These are phyloP conservation scores for Citrus sp. DNA, from an alignment of 345 rosid species.

Conservation along the genomic window DNA sequence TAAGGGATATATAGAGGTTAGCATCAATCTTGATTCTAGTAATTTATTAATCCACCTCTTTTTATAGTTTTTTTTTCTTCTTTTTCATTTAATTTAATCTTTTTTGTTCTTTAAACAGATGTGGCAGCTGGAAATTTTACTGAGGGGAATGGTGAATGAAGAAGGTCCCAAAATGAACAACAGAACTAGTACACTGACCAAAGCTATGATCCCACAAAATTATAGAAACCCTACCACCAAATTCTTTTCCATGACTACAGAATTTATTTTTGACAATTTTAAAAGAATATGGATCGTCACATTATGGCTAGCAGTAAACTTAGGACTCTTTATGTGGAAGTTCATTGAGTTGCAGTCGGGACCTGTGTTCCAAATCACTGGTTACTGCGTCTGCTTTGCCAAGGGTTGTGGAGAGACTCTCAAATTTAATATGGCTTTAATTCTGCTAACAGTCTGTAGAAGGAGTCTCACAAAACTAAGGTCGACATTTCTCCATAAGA, in stretches of 20 bases:
- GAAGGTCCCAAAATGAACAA: slow-evolving; percentile 26
- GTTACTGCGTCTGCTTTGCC: slow-evolving; percentile 74
- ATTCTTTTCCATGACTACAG: slow-evolving; percentile 36
- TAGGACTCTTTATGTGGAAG: slow-evolving; percentile 58
- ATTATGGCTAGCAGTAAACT: slow-evolving; percentile 46
- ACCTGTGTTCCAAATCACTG: slow-evolving; percentile 58
- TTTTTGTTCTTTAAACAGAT: slow-evolving; percentile 41
- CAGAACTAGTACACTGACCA: slow-evolving; percentile 46
- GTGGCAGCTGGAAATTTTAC: slow-evolving; percentile 87
- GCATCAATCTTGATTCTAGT: background rate
- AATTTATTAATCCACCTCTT: too few relatives aligned
- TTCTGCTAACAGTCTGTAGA: slow-evolving; percentile 81
- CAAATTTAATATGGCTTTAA: slow-evolving; percentile 86
- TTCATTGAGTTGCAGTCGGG: slow-evolving; percentile 28
- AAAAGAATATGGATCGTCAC: slow-evolving; percentile 58
- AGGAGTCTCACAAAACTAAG: slow-evolving; percentile 68
- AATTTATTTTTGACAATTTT: slow-evolving; percentile 58
- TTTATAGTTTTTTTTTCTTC: too few relatives aligned
- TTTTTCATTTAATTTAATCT: background rate
- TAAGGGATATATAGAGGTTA: slow-evolving; percentile 85
- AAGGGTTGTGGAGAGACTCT: slow-evolving; percentile 89
- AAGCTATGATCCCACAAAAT: slow-evolving; percentile 73
- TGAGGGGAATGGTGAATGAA: slow-evolving; percentile 69
- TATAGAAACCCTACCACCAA: slow-evolving; percentile 66
- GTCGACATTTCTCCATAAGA: slow-evolving; percentile 45